phyloP scores from a whole-genome alignment of 2,329 filamentous ascomycete genomes.

The Xenoacremonium recifei region DNA sequence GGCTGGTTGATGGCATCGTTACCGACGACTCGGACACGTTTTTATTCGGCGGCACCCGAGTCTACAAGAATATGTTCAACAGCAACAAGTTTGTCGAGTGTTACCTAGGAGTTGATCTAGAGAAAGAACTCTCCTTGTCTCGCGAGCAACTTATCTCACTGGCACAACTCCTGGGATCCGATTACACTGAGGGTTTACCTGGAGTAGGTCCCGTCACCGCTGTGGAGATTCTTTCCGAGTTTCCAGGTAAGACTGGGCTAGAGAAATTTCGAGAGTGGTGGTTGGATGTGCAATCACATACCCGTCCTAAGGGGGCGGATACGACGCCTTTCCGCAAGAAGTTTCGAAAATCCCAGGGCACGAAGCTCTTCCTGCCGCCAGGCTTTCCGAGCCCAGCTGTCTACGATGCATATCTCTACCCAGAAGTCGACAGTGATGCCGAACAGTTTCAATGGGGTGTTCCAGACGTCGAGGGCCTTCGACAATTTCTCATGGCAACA shows the following conservation, averaged over 20 bases:
- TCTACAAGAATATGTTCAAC: slow-evolving; percentile 99
- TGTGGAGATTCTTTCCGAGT: slow-evolving; percentile 90
- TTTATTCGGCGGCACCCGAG: slow-evolving; percentile 89
- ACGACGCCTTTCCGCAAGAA: slow-evolving; percentile 73
- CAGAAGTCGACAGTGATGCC: slow-evolving; percentile 77
- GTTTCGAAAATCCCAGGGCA: slow-evolving; percentile 74
- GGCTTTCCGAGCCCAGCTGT: slow-evolving; percentile 79
- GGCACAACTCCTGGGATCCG: slow-evolving; percentile 86
- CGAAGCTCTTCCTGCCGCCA: slow-evolving; percentile 82
- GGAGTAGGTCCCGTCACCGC: slow-evolving; percentile 94
- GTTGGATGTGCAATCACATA: slow-evolving; percentile 68
- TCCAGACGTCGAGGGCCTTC: slow-evolving; percentile 82
- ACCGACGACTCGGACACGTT: slow-evolving; percentile 98
- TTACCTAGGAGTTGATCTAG: slow-evolving; percentile 79
- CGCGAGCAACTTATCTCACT: slow-evolving; percentile 86
- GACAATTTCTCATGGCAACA: slow-evolving; percentile 83
- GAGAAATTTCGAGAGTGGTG: slow-evolving; percentile 86
- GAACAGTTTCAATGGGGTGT: slow-evolving; percentile 93
- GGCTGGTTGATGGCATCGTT: slow-evolving; percentile 93
- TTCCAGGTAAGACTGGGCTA: slow-evolving; percentile 61
- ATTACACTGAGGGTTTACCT: slow-evolving; percentile 90
- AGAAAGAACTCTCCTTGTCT: slow-evolving; percentile 84
- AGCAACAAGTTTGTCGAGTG: slow-evolving; percentile 97
- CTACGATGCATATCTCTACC: slow-evolving; percentile 77
- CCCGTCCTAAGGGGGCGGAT: slow-evolving; percentile 64